Evolutionary conservation across 2,329 filamentous ascomycete species (phyloP).

Genomic region (Alternaria atra): DNA sequence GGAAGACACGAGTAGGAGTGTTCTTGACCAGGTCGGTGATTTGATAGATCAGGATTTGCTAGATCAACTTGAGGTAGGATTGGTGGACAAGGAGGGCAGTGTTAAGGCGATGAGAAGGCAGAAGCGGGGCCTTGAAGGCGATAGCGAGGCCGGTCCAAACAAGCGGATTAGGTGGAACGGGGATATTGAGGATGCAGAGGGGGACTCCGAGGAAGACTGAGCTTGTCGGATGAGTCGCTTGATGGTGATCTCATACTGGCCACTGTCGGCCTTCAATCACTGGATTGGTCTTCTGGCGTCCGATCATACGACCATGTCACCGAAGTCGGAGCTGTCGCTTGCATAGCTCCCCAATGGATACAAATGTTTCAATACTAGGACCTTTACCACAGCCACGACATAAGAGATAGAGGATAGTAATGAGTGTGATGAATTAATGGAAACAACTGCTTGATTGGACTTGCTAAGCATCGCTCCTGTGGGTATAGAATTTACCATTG

Average conservation of each 20-base stretch:
- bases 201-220: conserved; percentile 19
- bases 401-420: too few species aligned
- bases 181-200: conserved; percentile 14
- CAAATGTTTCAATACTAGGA: too few species aligned
- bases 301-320: neutral
- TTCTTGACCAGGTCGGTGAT: neutral
- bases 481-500: too few species aligned
- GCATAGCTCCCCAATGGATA: neutral
- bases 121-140: neutral
- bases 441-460: too few species aligned
- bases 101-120: neutral
- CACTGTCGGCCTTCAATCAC: neutral
- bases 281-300: neutral
- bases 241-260: neutral
- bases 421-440: too few species aligned
- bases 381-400: too few species aligned
- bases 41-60: neutral
- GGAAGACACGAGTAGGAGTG: neutral
- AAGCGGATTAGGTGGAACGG: conserved; percentile 2
- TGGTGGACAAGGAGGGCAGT: neutral
- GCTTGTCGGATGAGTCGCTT: neutral
- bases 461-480: too few species aligned
- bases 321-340: neutral
- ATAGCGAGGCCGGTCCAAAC: neutral
- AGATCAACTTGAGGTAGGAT: neutral